Percentiles rank a stretch among this genome's conserved stretches.
These are phyloP conservation scores for Parachlorella kessleri DNA, from an alignment of 139 green algal species.

Conservation along the genomic window DNA sequence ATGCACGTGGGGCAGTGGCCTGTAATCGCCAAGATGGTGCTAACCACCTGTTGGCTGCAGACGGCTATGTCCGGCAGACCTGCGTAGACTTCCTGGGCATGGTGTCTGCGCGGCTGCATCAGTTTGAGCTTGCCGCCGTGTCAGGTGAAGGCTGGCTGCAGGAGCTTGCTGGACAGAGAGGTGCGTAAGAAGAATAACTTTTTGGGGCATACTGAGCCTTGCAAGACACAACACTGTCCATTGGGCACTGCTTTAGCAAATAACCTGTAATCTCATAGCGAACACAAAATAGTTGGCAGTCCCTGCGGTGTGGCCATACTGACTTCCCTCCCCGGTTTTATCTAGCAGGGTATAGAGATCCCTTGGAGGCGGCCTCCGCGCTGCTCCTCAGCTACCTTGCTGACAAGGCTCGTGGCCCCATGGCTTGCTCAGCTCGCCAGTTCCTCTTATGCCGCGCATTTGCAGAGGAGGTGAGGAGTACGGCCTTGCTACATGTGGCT, in stretches of 20 bases:
- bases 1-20: no score
- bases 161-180: background rate
- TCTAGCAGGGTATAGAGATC: background rate
- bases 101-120: slow-evolving; percentile 43
- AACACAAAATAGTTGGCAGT: no score
- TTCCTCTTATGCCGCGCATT: background rate
- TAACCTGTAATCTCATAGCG: no score
- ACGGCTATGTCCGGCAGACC: slow-evolving; percentile 53
- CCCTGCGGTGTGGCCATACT: no score
- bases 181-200: no score
- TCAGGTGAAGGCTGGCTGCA: background rate
- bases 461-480: slow-evolving; percentile 2
- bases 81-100: slow-evolving; percentile 66
- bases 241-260: no score
- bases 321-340: no score
- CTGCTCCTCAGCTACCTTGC: background rate
- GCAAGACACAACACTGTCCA: no score
- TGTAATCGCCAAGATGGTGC: no score
- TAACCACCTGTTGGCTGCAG: no score
- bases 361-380: background rate
- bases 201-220: no score
- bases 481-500: no score
- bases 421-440: background rate
- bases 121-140: background rate
- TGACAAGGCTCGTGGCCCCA: background rate